These are phyloP conservation scores for Podaxis carcinomalis DNA, from an alignment of 768 basidiomycete species.

Conservation along the genomic window DNA sequence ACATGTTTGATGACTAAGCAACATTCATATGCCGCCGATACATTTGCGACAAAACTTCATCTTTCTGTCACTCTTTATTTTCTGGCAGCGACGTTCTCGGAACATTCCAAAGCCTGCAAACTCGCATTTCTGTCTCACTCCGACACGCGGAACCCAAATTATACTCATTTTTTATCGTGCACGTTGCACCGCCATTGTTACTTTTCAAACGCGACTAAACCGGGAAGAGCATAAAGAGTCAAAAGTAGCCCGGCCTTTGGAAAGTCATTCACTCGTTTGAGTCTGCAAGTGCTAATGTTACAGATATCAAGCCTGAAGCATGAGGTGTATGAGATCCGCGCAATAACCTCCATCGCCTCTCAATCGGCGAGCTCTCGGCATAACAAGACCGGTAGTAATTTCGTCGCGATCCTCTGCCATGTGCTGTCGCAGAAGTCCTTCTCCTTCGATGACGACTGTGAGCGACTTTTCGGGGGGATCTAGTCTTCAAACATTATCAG, in stretches of 20 bases:
- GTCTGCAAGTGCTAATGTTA: too few relatives aligned
- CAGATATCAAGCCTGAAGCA: too few relatives aligned
- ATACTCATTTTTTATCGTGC: background rate
- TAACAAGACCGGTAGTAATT: background rate
- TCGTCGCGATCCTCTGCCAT: background rate
- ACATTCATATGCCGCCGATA: constrained; percentile 15
- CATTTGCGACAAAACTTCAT: background rate
- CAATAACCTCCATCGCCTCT: background rate
- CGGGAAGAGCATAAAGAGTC: background rate
- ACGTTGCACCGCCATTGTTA: background rate
- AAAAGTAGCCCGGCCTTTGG: background rate
- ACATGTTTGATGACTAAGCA: constrained; percentile 13
- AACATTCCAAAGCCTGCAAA: background rate
- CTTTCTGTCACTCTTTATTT: background rate
- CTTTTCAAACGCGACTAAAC: background rate
- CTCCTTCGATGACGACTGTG: background rate
- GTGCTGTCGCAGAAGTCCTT: background rate
- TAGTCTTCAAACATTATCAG: background rate
- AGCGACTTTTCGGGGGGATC: background rate
- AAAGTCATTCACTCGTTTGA: background rate
- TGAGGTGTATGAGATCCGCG: too few relatives aligned
- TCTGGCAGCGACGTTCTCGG: constrained; percentile 4
- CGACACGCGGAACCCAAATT: background rate
- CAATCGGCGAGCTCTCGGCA: constrained; percentile 10
- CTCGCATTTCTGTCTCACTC: background rate